Evolutionary conservation across 2,329 filamentous ascomycete species (phyloP), one percentile per base, ranked within the genome.

Genomic region (Furcasterigmium furcatum): DNA sequence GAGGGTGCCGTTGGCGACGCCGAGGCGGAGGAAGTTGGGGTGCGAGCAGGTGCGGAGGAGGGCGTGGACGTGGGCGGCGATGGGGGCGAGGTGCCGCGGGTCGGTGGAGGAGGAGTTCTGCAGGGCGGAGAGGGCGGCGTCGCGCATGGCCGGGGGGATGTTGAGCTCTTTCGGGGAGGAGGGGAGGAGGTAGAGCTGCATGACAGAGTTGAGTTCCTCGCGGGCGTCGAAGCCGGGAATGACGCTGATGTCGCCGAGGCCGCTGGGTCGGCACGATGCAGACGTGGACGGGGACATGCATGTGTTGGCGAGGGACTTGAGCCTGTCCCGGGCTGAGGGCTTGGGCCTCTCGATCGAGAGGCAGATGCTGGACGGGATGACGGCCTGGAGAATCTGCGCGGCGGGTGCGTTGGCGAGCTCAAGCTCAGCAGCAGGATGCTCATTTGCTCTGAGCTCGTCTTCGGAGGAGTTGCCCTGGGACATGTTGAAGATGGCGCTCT

Each of bases 1-100:
- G 43, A 72, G 70, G 3, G 72, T 74, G 30, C 72, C 72, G 54
- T 74, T 78, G 54, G 68, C 74, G 27, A 79, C 71, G 48, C 76
- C 77, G 7, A 81, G 65, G 32, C 76, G 72, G 38, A 79, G 63
- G 52, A 81, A 74, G 56, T 73, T 70, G 44, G 73, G 65, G 53
- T 74, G 64, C 18, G 72, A 75, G 61, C 72, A 74, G 56, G 70
- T 72, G 47, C 64, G 66, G 16, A 75, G 63, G 24, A 75, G 65
- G 25, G 64, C 57, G 53, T 74, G 72, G 30, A 70, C 66, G 55
- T 75, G 71, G 47, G 74, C 70, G 24, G 70, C 71, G 6, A 74
- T 58, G 18, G 71, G 69, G 18, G 53, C 52, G n/a, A 75, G 62
- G 43, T 66, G 56, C 5, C 54, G 52, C 1, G 72, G 70, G 45